Conservation (phyloP, 2,329 filamentous ascomycete species). For the Alternaria gansuensis region DNA sequence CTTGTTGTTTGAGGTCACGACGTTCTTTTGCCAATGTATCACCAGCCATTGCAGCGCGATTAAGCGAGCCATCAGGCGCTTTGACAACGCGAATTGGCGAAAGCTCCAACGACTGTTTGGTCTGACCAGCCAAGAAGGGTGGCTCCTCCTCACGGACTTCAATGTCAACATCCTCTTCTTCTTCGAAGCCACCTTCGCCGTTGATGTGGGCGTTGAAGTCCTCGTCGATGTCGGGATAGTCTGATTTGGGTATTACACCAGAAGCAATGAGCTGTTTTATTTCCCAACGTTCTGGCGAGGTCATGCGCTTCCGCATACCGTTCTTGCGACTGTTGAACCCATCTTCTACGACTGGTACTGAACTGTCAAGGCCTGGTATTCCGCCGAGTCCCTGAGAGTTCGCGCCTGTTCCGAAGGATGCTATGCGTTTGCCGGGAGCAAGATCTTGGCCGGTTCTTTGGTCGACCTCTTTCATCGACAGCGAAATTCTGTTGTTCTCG, state of each 20-base stretch:
- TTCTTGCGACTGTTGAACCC: constrained; percentile 58
- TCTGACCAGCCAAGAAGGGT: constrained; percentile 93
- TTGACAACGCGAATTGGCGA: constrained; percentile 97
- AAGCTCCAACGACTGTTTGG: constrained; percentile 92
- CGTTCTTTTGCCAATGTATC: constrained; percentile 88
- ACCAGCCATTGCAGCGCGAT: constrained; percentile 93
- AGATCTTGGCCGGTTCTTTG: constrained; percentile 87
- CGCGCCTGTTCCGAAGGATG: constrained; percentile 73
- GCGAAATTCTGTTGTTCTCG: constrained; percentile 79
- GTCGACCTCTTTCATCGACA: constrained; percentile 98
- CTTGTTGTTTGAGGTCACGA: constrained; percentile 86
- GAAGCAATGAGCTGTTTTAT: constrained; percentile 96
- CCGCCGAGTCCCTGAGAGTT: constrained; percentile 86
- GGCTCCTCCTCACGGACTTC: constrained; percentile 96
- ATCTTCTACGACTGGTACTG: constrained; percentile 70
- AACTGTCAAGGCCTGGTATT: constrained; percentile 57
- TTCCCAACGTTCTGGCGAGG: constrained; percentile 96
- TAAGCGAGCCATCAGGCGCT: constrained; percentile 97
- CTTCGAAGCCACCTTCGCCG: constrained; percentile 85
- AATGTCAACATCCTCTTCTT: constrained; percentile 97
- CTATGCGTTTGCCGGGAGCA: constrained; percentile 77
- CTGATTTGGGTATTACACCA: constrained; percentile 88
- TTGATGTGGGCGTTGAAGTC: constrained; percentile 89
- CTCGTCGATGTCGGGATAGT: constrained; percentile 94
- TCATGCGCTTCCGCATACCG: constrained; percentile 86